Base-by-base conservation (phyloP, 768 basidiomycete species). In the Collybia mongolica region DNA sequence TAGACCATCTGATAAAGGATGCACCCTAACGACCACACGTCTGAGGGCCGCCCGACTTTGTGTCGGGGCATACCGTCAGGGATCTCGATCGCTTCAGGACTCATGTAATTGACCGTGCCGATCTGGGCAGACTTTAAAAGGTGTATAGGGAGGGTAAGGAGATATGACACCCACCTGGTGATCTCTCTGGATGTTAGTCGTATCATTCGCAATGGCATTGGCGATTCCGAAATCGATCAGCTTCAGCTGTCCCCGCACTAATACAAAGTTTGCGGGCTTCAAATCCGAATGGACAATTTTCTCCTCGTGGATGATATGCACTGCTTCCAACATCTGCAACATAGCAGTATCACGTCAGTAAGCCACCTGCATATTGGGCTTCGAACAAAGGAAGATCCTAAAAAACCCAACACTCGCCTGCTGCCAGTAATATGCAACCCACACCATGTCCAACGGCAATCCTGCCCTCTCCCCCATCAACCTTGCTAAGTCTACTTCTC, bases 151-250 rank as follows among this genome's bases (percentile, higher is more conserved):
- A 49, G 29, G 49, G 36, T 22, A 47, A 24, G 3, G 23, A 6
- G 32, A 35, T 19, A 12, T 19, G 37, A 29, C 46, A 36, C 70
- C 23, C 59, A 92, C 93, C 81, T 95, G 93, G 62, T 93, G 90
- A 58, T 99, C 96, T 49, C 96, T 80, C 56, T 96, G 93, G 50
- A 98, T 98, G 61, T 99, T 98, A 2, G 96, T 98, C 1, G 96
- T 99, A 60, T 99, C 96, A 62, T 95, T 98, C 15, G 95, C 94
- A 57, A 99, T 96, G 7, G 95, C 95, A 64, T 98, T 98, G 12
- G 96, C 95, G 61, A 99, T 99, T n/a, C 96, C 96, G 62, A 99
- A 99, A 66, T 99, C 96, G 57, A 99, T 99, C 54, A 99, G 73
- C 77, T 99, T 99, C 49, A 99, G 75, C 57, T 93, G 88, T 5